These are phyloP conservation scores for Larix sibirica DNA, from an alignment of 83 land plant species.

Conservation along the genomic window DNA sequence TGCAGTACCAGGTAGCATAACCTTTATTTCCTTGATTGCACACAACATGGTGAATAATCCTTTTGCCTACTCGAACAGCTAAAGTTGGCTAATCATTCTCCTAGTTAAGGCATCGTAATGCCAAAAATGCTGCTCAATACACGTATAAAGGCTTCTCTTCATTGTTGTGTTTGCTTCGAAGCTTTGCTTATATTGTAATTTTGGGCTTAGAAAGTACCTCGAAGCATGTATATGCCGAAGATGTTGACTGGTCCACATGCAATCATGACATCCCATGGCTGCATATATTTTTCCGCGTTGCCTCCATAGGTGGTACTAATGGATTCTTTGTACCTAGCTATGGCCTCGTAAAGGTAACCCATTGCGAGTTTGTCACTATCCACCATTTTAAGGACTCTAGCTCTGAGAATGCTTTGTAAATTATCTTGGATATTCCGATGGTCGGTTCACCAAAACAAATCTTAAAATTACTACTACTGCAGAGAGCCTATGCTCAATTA, in stretches of 20 bases:
- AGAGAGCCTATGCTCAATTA: too few species aligned
- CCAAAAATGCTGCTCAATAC: not conserved
- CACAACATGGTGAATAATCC: too few species aligned
- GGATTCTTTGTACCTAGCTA: too few species aligned
- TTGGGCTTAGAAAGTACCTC: not conserved
- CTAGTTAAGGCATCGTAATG: too few species aligned
- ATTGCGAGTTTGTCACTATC: not conserved
- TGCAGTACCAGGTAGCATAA: too few species aligned
- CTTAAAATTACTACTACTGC: too few species aligned
- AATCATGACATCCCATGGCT: not conserved
- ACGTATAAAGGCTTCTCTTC: not conserved
- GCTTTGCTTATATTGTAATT: not conserved
- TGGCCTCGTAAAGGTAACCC: not conserved
- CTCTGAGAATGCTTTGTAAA: not conserved
- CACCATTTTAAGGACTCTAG: conserved; percentile 1
- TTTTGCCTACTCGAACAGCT: too few species aligned
- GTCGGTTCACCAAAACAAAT: too few species aligned
- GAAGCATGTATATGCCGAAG: not conserved
- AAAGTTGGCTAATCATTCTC: too few species aligned
- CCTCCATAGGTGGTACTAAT: conserved; percentile 33
- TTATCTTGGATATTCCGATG: too few species aligned
- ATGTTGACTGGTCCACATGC: not conserved
- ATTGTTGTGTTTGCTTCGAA: not conserved
- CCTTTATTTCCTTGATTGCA: too few species aligned
- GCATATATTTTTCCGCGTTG: not conserved